These are phyloP conservation scores for Tolypocladium capitatum DNA, from an alignment of 2,329 filamentous ascomycete genomes.

Conservation along the genomic window DNA sequence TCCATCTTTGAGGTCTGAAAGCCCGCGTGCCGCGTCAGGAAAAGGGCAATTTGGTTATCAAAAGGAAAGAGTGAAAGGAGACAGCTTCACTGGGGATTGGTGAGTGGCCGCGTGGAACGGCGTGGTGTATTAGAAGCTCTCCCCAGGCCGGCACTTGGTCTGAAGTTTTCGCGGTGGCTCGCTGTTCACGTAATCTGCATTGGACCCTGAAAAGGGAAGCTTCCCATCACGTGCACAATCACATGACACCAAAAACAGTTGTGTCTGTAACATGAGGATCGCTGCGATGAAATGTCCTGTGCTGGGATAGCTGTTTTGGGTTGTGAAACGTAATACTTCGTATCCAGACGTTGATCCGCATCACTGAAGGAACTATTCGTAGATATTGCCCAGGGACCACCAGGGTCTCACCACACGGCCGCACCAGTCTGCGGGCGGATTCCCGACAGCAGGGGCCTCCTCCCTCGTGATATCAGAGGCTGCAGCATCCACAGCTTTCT, in stretches of 20 bases:
- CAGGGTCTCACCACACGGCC: not conserved
- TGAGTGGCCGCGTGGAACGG: not conserved
- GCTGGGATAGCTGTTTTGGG: not conserved
- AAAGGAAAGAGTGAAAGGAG: not conserved
- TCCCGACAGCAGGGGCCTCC: not conserved
- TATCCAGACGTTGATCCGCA: not conserved
- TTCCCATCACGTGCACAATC: not conserved
- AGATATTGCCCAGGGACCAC: no score
- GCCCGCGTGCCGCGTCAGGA: not conserved
- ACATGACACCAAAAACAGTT: no score
- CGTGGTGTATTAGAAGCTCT: not conserved
- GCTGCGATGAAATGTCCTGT: not conserved
- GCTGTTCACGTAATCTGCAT: not conserved
- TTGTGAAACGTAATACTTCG: not conserved
- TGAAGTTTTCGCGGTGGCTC: not conserved
- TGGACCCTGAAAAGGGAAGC: not conserved
- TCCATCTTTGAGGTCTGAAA: slow-evolving; percentile 16
- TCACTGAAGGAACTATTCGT: not conserved
- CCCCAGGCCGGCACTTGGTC: no score
- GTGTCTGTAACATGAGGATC: no score
- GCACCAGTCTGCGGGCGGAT: not conserved
- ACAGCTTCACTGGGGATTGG: not conserved
- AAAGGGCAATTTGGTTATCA: not conserved
- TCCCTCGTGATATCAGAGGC: not conserved
- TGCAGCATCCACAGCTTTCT: not conserved